Evolutionary conservation across 75 land plant genomes (phyloP).

Genomic region (Picea glauca): DNA sequence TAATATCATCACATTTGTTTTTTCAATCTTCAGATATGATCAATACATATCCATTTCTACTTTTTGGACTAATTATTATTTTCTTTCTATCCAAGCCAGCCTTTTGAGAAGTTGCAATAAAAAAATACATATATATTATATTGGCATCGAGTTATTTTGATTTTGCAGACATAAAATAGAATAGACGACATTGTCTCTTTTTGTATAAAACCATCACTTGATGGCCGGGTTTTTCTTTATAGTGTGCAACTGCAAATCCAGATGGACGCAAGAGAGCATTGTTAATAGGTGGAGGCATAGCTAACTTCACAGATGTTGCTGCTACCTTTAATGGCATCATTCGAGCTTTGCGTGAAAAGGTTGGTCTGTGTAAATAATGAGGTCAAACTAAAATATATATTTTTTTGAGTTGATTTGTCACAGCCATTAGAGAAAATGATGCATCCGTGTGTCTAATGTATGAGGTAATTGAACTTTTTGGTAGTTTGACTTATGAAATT

Average conservation of each 20-base stretch:
- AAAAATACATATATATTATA: neutral
- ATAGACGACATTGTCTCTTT: neutral
- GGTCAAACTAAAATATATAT: neutral
- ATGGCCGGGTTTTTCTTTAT: constrained; percentile 4
- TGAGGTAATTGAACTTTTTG: neutral
- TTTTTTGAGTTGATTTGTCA: too few relatives aligned
- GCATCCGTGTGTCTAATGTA: too few relatives aligned
- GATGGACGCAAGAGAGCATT: constrained; percentile 85
- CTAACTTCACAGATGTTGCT: constrained; percentile 97
- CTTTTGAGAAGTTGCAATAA: neutral
- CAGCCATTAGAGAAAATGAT: too few relatives aligned
- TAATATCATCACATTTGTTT: neutral
- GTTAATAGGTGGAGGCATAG: constrained; percentile 92
- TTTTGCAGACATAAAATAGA: neutral
- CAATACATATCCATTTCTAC: too few relatives aligned
- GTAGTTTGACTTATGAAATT: neutral
- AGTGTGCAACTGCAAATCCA: constrained; percentile 94
- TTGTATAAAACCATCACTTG: constrained; percentile 2
- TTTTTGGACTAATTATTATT: neutral
- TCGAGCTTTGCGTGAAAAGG: constrained; percentile 91
- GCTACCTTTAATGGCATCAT: constrained; percentile 96
- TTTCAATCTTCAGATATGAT: too few relatives aligned
- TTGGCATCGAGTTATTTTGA: neutral
- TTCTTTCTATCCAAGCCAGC: neutral
- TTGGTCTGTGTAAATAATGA: constrained; percentile 10